These are phyloP conservation scores for Scedosporium dehoogii DNA, from an alignment of 2,329 filamentous ascomycete genomes.

Conservation along the genomic window DNA sequence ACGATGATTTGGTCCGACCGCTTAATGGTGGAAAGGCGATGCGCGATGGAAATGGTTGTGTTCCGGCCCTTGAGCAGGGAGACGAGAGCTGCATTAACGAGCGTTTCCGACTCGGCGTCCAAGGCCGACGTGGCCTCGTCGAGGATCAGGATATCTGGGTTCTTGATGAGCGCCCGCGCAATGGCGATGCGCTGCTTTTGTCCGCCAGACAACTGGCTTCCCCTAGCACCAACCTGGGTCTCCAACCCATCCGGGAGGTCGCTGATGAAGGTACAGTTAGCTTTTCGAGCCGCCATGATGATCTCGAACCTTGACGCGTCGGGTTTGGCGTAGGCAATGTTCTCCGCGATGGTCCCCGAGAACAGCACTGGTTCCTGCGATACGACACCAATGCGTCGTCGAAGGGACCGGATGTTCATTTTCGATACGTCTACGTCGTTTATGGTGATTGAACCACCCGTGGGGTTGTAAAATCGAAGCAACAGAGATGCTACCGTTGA, in stretches of 20 bases:
- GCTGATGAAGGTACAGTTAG: slow-evolving; percentile 93
- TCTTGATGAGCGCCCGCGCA: slow-evolving; percentile 84
- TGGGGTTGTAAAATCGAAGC: slow-evolving; percentile 83
- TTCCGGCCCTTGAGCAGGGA: slow-evolving; percentile 76
- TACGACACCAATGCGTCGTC: slow-evolving; percentile 88
- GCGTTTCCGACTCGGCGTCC: slow-evolving; percentile 91
- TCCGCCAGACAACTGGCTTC: slow-evolving; percentile 87
- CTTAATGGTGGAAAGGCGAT: slow-evolving; percentile 93
- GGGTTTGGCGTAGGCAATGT: slow-evolving; percentile 86
- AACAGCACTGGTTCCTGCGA: slow-evolving; percentile 92
- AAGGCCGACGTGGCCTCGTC: slow-evolving; percentile 95
- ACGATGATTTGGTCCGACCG: slow-evolving; percentile 91
- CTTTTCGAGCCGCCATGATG: slow-evolving; percentile 74
- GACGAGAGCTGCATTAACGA: slow-evolving; percentile 84
- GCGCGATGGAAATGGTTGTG: slow-evolving; percentile 95
- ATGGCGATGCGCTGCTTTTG: slow-evolving; percentile 98
- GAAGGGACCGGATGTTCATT: slow-evolving; percentile 89
- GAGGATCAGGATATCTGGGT: slow-evolving; percentile 92
- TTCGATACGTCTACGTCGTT: slow-evolving; percentile 71
- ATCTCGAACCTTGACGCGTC: slow-evolving; percentile 71
- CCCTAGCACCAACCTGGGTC: slow-evolving; percentile 83
- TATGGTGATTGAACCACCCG: slow-evolving; percentile 66
- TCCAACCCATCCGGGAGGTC: slow-evolving; percentile 95
- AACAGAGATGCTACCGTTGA: slow-evolving; percentile 90
- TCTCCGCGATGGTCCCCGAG: slow-evolving; percentile 74